Conservation (phyloP, 306 rosid species). For the Cicer judaicum region DNA sequence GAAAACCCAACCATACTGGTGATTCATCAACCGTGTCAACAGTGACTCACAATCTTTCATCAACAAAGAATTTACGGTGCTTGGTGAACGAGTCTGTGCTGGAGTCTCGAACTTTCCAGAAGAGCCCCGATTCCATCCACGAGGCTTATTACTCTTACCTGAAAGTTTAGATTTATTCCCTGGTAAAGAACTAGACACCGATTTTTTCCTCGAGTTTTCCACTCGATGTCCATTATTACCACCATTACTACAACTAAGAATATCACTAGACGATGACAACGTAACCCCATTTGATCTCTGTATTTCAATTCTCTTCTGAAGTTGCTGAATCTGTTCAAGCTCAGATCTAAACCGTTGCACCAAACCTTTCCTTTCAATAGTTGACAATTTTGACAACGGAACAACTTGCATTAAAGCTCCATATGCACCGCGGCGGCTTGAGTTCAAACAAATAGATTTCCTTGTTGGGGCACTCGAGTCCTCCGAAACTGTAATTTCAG, state of each 20-base stretch:
- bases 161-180: conserved; percentile 47
- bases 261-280: conserved; percentile 76
- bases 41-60: conserved; percentile 77
- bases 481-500: conserved; percentile 75
- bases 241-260: conserved; percentile 71
- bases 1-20: conserved; percentile 73
- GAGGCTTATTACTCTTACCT: conserved; percentile 50
- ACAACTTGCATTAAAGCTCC: conserved; percentile 58
- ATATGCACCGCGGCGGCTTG: conserved; percentile 48
- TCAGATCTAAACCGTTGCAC: conserved; percentile 60
- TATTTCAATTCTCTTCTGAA: conserved; percentile 67
- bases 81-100: conserved; percentile 45
- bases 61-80: conserved; percentile 52
- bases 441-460: conserved; percentile 68
- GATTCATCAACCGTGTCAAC: conserved; percentile 67
- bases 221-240: conserved; percentile 54
- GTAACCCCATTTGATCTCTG: conserved; percentile 62
- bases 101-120: conserved; percentile 62
- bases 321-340: conserved; percentile 63
- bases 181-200: conserved; percentile 44
- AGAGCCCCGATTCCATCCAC: conserved; percentile 57
- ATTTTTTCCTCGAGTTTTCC: conserved; percentile 49
- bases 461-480: conserved; percentile 63
- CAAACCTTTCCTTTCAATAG: conserved; percentile 60
- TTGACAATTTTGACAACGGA: conserved; percentile 60